A percentile compares a stretch with the other conserved stretches of the same genome.
Evolutionary conservation across 768 basidiomycete genomes (phyloP).

Genomic region (Phlebiopsis flavidoalba): DNA sequence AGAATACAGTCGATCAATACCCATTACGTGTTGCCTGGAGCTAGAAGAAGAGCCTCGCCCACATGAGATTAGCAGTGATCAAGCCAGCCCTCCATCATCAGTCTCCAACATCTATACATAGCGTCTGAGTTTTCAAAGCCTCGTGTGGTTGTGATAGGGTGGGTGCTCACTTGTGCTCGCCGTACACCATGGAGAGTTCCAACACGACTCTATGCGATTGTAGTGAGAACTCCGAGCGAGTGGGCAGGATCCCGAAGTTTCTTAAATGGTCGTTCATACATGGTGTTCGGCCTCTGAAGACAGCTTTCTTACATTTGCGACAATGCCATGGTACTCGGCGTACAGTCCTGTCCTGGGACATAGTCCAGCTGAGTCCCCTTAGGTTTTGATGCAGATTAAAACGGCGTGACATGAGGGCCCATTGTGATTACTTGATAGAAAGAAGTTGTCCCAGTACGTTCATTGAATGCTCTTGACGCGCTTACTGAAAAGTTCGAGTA

Average conservation of each 20-base stretch:
- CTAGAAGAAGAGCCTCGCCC: constrained; percentile 44
- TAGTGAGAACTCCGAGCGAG: constrained; percentile 66
- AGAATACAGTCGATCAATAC: not conserved
- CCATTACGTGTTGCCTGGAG: no score
- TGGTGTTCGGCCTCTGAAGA: not conserved
- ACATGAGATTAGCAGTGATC: constrained; percentile 86
- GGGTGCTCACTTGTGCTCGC: constrained; percentile 70
- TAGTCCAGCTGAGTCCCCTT: no score
- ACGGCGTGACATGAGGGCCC: constrained; percentile 66
- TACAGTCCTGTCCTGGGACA: constrained; percentile 86
- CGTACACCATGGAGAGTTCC: constrained; percentile 77
- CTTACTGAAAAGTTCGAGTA: constrained; percentile 90
- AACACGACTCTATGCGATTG: constrained; percentile 52
- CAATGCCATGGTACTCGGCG: constrained; percentile 87
- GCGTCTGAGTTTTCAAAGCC: not conserved
- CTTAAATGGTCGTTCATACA: not conserved
- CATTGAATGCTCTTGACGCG: constrained; percentile 9
- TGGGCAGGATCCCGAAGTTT: constrained; percentile 83
- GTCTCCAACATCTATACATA: constrained; percentile 83
- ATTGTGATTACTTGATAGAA: constrained; percentile 69
- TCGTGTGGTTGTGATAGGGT: not conserved
- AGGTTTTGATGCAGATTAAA: constrained; percentile 17
- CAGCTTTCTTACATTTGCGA: constrained; percentile 66
- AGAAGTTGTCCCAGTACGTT: not conserved
- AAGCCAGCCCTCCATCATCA: constrained; percentile 65